A percentile compares a stretch with the other conserved stretches of the same genome.
These are phyloP conservation scores for Nicotiana paniculata DNA, from an alignment of 257 asterid species.

Conservation along the genomic window DNA sequence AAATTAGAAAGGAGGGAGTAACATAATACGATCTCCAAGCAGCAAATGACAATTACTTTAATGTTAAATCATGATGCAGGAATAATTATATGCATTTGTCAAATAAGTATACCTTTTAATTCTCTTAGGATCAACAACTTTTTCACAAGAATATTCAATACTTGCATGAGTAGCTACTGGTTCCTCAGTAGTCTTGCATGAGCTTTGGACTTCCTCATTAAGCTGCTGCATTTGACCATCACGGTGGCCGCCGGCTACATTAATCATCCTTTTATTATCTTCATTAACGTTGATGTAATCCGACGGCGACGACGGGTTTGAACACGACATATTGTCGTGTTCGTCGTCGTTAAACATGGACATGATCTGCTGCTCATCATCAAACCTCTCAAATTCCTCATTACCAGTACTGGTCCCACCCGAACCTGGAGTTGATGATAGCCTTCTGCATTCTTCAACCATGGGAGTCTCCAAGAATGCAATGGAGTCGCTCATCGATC, in stretches of 20 bases:
- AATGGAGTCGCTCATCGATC: constrained; percentile 74
- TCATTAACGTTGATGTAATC: constrained; percentile 67
- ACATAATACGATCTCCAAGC: not conserved
- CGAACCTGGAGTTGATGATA: constrained; percentile 18
- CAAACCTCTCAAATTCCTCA: constrained; percentile 54
- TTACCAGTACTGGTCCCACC: not conserved
- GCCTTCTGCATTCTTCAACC: constrained; percentile 59
- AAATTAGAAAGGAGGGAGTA: not conserved
- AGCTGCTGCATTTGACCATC: constrained; percentile 20
- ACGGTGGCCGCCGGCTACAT: constrained; percentile 5
- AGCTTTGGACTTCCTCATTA: constrained; percentile 60
- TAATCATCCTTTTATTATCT: constrained; percentile 22
- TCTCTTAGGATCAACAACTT: constrained; percentile 73
- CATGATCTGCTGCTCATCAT: constrained; percentile 85
- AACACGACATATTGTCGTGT: constrained; percentile 30
- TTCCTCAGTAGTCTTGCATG: constrained; percentile 44
- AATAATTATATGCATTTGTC: not conserved
- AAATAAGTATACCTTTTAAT: constrained; percentile 52
- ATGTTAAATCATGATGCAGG: not conserved
- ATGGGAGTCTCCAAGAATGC: constrained; percentile 67
- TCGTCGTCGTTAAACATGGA: constrained; percentile 66
- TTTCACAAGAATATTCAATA: constrained; percentile 40
- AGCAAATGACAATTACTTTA: not conserved
- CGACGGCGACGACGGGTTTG: constrained; percentile 68
- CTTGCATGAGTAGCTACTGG: constrained; percentile 14